A percentile compares a stretch with the other conserved stretches of the same genome.
Conservation (phyloP, 169 alveolate genomes). For the Babesia gibsoni region DNA sequence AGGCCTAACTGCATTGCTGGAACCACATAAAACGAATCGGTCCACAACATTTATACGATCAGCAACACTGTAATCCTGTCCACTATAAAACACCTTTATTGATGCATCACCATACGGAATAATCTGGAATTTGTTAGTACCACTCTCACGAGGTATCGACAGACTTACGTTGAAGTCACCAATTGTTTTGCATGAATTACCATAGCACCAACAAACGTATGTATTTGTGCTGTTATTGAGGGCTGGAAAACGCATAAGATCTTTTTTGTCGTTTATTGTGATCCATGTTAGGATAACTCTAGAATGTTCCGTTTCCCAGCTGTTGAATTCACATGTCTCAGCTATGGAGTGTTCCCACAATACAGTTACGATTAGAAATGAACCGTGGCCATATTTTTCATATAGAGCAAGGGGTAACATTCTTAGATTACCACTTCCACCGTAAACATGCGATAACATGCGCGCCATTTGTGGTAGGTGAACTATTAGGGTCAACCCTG, state of each 20-base stretch:
- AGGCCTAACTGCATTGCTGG: too few relatives aligned
- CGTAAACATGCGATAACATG: too few relatives aligned
- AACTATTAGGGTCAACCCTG: too few relatives aligned
- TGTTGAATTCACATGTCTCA: slow-evolving; percentile 6
- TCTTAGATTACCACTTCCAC: too few relatives aligned
- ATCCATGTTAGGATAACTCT: neutral
- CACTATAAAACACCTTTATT: too few relatives aligned
- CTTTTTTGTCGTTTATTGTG: neutral
- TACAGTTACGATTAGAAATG: slow-evolving; percentile 1
- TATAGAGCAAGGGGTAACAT: too few relatives aligned
- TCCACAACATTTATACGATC: too few relatives aligned
- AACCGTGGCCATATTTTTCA: too few relatives aligned
- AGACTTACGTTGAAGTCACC: slow-evolving; percentile 33
- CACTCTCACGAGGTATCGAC: slow-evolving; percentile 14
- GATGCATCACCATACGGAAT: neutral
- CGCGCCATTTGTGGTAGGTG: too few relatives aligned
- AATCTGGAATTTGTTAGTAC: neutral
- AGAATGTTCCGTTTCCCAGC: neutral
- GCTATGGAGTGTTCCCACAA: neutral
- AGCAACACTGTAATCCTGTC: too few relatives aligned
- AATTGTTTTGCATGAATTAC: slow-evolving; percentile 12
- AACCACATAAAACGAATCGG: too few relatives aligned
- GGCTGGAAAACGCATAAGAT: neutral
- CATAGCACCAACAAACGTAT: slow-evolving; percentile 50
- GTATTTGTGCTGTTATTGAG: neutral